phyloP scores from a whole-genome alignment of 495 filamentous ascomycete species.

The Elaphomyces granulatus region DNA sequence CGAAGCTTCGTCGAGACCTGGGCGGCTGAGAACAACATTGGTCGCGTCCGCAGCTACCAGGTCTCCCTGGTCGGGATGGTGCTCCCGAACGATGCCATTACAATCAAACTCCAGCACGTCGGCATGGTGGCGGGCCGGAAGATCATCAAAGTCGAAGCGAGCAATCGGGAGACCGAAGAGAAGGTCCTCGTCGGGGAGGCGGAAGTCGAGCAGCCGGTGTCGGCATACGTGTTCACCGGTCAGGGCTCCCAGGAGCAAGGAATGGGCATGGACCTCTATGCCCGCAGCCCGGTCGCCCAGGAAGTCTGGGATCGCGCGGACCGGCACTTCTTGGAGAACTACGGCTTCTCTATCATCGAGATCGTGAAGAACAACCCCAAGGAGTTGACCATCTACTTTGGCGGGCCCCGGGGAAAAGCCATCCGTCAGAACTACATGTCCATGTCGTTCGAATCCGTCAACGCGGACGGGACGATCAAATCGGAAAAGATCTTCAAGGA shows the following conservation, averaged over 20 bases:
- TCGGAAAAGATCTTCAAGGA: conserved; percentile 99
- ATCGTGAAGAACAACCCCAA: conserved; percentile 99
- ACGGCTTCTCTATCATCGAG: conserved; percentile 94
- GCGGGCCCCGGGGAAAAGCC: conserved; percentile 88
- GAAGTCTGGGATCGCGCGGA: conserved; percentile 98
- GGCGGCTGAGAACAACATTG: conserved; percentile 97
- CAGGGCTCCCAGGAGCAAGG: conserved; percentile 97
- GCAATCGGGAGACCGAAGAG: conserved; percentile 85
- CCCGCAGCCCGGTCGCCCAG: conserved; percentile 76
- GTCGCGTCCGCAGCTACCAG: conserved; percentile 92
- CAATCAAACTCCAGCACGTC: conserved; percentile 86
- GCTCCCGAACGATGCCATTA: conserved; percentile 84
- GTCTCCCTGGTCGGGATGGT: conserved; percentile 96
- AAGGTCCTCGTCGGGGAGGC: conserved; percentile 92
- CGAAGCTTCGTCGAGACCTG: conserved; percentile 96
- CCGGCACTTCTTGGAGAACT: conserved; percentile 96
- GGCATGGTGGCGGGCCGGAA: conserved; percentile 97
- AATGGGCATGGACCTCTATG: conserved; percentile 99
- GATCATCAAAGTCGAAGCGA: conserved; percentile 96
- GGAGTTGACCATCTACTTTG: conserved; percentile 97
- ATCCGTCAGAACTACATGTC: conserved; percentile 99
- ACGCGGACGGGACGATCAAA: conserved; percentile 78
- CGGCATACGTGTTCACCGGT: conserved; percentile 94
- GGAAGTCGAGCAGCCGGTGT: conserved; percentile 96
- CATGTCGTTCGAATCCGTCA: conserved; percentile 97